Evolutionary conservation across 2,329 filamentous ascomycete species (phyloP).

Genomic region (Taxawa tesnikishii): DNA sequence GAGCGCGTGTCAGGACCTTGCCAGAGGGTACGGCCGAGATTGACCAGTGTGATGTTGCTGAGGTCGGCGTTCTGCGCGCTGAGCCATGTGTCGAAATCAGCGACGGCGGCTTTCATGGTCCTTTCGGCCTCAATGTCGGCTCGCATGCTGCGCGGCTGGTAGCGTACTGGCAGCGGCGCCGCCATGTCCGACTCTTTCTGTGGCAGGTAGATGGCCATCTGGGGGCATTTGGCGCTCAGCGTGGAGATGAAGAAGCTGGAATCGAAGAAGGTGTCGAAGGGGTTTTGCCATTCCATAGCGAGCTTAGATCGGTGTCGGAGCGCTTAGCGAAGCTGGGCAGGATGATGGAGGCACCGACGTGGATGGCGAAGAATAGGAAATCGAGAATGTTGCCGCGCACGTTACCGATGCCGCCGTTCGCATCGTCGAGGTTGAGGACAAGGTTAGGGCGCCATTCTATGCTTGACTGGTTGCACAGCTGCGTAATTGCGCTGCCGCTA

Average conservation of each 20-base stretch:
- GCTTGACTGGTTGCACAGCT: slow-evolving; percentile 22
- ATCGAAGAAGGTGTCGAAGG: slow-evolving; percentile 17
- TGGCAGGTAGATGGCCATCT: slow-evolving; percentile 14
- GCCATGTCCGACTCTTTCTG: slow-evolving; percentile 7
- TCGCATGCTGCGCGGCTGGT: slow-evolving; percentile 12
- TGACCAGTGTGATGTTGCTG: slow-evolving; percentile 12
- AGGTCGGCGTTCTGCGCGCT: slow-evolving; percentile 5
- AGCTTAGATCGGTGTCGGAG: slow-evolving; percentile 9
- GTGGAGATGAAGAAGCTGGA: slow-evolving; percentile 14
- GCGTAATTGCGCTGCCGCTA: slow-evolving; percentile 12
- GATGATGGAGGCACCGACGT: slow-evolving; percentile 31
- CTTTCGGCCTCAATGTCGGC: slow-evolving; percentile 12
- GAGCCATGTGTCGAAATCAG: slow-evolving; percentile 14
- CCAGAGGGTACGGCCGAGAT: slow-evolving; percentile 17
- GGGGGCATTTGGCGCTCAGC: slow-evolving; percentile 13
- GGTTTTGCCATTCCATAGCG: slow-evolving; percentile 13
- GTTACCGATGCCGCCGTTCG: slow-evolving; percentile 30
- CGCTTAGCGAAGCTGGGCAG: slow-evolving; percentile 10
- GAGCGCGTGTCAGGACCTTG: slow-evolving; percentile 16
- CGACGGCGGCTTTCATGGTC: slow-evolving; percentile 7
- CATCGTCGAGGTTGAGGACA: slow-evolving; percentile 31
- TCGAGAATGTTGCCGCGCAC: slow-evolving; percentile 34
- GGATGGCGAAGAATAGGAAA: slow-evolving; percentile 35
- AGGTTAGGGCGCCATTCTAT: slow-evolving; percentile 27
- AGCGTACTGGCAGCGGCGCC: slow-evolving; percentile 11